Base-by-base conservation (phyloP, 352 stramenopile species). In the Phytophthora constricta region DNA sequence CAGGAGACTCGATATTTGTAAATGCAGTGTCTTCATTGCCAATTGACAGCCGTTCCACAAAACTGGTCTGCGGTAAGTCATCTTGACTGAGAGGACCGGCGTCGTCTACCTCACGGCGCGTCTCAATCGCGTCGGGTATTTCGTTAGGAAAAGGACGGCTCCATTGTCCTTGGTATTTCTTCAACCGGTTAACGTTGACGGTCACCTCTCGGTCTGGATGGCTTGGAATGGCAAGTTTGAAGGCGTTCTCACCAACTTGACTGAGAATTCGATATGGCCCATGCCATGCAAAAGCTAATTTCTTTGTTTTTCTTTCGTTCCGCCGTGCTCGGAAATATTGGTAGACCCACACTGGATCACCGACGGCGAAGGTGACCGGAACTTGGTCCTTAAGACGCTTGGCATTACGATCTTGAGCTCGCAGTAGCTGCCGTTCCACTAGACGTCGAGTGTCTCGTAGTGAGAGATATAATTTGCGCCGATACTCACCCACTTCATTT, bases 21-120 rank as follows among this genome's bases (percentile, higher is more conserved):
- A 64, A 56, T 0, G 26, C 57, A 0, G 34, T 50, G 9, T 64
- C 57, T 16, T 54, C 57, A 5, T 20, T 33, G 7, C 57, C 57
- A 16, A 64, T 41, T 4, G 20, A 7, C 3, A 56, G 9, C 1
- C 57, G 57, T 22, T 64, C 57, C 34, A 57, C 57, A 31, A 49
- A 63, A 9, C 41, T 52, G 3, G 53, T 52, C 0, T 22, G 3
- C 1, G 53, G 41, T 5, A 61, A 19, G 33, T 54, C 57, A 2
- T 39, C 47, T 26, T 43, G n/a, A 13, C 16, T n/a, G 0, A 64
- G 19, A 16, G 57, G 57, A 7, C 46, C 45, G 3, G 34, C 42
- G 5, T 62, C 20, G 1, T 23, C 43, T 4, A 3, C 31, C 3
- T 5, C 28, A 25, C 20, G 13, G 1, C 26, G 3, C 9, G 5